Percentiles rank a stretch among this genome's conserved stretches.
phyloP scores from a whole-genome alignment of 352 stramenopile species.

The Phytophthora pseudosyringae region DNA sequence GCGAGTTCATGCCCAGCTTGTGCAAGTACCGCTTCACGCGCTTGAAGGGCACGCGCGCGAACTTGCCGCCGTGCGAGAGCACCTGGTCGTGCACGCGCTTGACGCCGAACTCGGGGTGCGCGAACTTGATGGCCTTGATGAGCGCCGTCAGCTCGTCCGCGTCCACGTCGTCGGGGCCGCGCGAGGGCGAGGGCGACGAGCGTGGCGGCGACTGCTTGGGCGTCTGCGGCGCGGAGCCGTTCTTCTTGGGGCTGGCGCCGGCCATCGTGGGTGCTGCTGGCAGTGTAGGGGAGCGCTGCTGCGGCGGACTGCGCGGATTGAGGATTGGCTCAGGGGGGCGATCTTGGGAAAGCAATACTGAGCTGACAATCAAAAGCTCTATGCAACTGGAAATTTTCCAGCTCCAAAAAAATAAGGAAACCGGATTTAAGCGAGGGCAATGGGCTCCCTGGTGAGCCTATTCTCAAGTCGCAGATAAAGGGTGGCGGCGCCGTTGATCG shows the following conservation, averaged over 20 bases:
- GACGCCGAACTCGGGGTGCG: constrained; percentile 77
- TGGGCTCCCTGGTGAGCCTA: neutral
- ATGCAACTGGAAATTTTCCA: constrained; percentile 22
- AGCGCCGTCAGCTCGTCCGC: constrained; percentile 84
- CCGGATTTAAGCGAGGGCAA: constrained; percentile 2
- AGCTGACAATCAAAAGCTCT: constrained; percentile 12
- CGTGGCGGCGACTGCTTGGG: constrained; percentile 30
- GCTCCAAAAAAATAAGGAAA: constrained; percentile 10
- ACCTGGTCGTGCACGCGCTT: constrained; percentile 88
- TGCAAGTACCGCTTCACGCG: constrained; percentile 89
- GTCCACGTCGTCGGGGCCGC: constrained; percentile 52
- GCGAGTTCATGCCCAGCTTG: constrained; percentile 72
- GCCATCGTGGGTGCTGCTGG: constrained; percentile 17
- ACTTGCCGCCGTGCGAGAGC: constrained; percentile 80
- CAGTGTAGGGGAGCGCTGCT: constrained; percentile 1
- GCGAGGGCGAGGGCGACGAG: constrained; percentile 38
- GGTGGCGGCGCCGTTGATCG: no score
- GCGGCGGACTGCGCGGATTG: constrained; percentile 12
- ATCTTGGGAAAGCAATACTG: constrained; percentile 19
- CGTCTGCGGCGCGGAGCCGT: constrained; percentile 35
- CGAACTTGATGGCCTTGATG: constrained; percentile 90
- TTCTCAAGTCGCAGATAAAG: constrained; percentile 23
- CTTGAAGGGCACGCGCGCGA: constrained; percentile 73
- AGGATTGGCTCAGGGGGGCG: constrained; percentile 35
- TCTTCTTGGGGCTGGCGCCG: constrained; percentile 34